Evolutionary conservation across 1,139 yeast genomes (phyloP), one percentile per base, ranked within the genome.

Genomic region (Geotrichum europaeum): DNA sequence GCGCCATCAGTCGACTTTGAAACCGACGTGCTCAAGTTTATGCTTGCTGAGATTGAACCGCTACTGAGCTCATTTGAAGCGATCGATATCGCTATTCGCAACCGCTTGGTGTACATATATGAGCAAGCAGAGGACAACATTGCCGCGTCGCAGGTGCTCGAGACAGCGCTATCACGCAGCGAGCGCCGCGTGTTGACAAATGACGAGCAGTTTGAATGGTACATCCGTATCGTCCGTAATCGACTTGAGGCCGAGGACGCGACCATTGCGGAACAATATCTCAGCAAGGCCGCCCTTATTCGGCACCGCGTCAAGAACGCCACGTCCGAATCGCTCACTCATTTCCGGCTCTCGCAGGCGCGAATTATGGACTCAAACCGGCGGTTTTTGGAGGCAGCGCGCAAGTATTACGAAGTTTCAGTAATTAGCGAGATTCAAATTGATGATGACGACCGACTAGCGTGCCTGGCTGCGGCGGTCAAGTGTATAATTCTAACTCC

Each of bases 291-390:
- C 3, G 69, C 71, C 47, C 60, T 69, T 51, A 62, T 71, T 36
- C 64, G 73, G 25, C 65, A 64, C 28, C 36, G 60, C n/a, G 24
- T 62, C 56, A 57, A 60, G 20, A 61, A 64, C 34, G 58, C 60
- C 3, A 65, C 69, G 3, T 61, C 64, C 9, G 63, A 62, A 36
- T 50, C 61, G 6, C 67, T 68, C 32, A 63, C 67, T 10, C 74
- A 70, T 52, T 73, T 73, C 65, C 67, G 69, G 60, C 68, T 73
- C 15, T 67, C 72, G 3, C 75, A 72, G 55, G 77, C 77, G 5
- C 66, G 75, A 7, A 69, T 73, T 20, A 65, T 66, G 28, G 77
- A 74, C 55, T 67, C 73, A 4, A 70, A 70, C 43, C 63, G 73
- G 10, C 66, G 66, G 54, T 74, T 73, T 57, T 63, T 73, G 50